phyloP scores from a whole-genome alignment of 805 yeast genomes.

The Candida berthetii region DNA sequence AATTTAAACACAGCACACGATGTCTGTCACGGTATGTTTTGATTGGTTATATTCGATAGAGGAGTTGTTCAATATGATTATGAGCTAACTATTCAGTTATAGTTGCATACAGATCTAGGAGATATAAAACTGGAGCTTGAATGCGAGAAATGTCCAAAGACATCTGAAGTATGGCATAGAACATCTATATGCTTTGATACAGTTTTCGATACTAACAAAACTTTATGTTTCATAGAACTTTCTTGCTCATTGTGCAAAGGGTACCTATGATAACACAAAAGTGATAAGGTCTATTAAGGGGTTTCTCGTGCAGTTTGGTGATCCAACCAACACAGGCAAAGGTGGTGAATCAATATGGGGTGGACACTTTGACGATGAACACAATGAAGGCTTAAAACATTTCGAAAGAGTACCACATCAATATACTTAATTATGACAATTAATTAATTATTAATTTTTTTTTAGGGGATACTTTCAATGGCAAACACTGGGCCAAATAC shows the following conservation, averaged over 20 bases:
- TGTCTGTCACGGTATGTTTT: constrained; percentile 16
- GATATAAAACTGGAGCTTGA: constrained; percentile 31
- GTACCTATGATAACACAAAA: constrained; percentile 39
- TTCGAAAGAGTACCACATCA: constrained; percentile 66
- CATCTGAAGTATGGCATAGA: constrained; percentile 26
- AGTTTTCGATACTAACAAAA: too few relatives aligned
- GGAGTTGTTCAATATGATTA: too few relatives aligned
- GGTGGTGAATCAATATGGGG: constrained; percentile 84
- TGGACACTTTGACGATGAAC: constrained; percentile 75
- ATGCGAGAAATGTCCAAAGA: constrained; percentile 30
- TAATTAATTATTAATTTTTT: neutral
- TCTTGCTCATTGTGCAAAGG: constrained; percentile 38
- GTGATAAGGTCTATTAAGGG: constrained; percentile 69
- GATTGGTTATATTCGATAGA: neutral
- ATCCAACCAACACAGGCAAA: constrained; percentile 68
- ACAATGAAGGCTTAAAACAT: constrained; percentile 51
- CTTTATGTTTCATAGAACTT: constrained; percentile 25
- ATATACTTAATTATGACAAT: too few relatives aligned
- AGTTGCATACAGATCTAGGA: constrained; percentile 33
- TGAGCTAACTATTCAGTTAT: too few relatives aligned
- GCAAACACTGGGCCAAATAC: constrained; percentile 66
- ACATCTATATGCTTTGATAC: too few relatives aligned
- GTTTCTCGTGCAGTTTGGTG: constrained; percentile 85
- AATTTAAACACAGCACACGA: neutral
- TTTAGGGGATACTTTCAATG: constrained; percentile 55